phyloP scores from a whole-genome alignment of 768 basidiomycete genomes.

The Russula compacta region DNA sequence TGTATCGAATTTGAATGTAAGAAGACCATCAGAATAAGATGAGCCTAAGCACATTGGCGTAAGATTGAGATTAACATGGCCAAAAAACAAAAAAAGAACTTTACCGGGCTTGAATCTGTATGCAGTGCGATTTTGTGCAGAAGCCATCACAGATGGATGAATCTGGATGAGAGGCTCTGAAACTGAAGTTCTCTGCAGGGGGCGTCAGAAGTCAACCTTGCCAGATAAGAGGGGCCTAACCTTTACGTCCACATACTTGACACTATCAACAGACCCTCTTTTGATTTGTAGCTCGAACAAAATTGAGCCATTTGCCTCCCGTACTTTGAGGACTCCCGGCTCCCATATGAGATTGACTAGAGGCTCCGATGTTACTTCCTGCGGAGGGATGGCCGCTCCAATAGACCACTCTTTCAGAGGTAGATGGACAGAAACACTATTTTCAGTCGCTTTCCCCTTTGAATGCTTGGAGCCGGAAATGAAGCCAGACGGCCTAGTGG shows the following conservation, averaged over 20 bases:
- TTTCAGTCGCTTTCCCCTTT: background rate
- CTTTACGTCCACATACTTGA: conserved; percentile 4
- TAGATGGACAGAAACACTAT: background rate
- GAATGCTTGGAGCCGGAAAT: background rate
- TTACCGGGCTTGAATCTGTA: conserved; percentile 4
- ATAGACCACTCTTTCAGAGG: conserved; percentile 9
- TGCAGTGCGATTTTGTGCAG: background rate
- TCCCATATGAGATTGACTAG: background rate
- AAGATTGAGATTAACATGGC: background rate
- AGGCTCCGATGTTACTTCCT: background rate
- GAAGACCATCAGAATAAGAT: background rate
- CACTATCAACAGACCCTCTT: background rate
- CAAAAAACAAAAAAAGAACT: background rate
- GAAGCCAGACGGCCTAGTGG: conserved; percentile 7
- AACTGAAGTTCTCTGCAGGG: background rate
- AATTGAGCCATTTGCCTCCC: background rate
- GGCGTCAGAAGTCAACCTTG: background rate
- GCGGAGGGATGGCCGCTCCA: background rate
- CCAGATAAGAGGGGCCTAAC: background rate
- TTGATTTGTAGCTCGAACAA: conserved; percentile 5
- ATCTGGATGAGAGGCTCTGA: conserved; percentile 4
- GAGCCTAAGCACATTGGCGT: background rate
- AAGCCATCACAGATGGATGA: background rate
- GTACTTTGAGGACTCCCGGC: background rate
- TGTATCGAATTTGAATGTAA: conserved; percentile 13